Conservation (phyloP, 2,329 filamentous ascomycete genomes). For the Nothopassalora personata region DNA sequence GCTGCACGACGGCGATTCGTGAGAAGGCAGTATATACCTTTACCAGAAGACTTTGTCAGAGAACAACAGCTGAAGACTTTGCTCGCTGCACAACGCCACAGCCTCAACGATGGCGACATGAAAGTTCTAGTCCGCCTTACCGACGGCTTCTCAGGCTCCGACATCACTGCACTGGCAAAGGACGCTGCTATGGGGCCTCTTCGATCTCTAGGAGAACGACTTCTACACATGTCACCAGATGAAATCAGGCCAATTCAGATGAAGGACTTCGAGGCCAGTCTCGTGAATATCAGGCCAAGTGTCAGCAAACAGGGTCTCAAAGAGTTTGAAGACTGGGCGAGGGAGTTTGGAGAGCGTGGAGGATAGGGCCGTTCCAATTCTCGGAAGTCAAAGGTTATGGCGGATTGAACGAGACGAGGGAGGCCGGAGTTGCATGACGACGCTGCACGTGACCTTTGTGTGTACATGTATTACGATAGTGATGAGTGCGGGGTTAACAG, state of each 20-base stretch:
- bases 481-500: neutral
- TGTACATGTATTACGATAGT: neutral
- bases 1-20: slow-evolving; percentile 88
- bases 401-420: neutral
- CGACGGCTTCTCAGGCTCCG: slow-evolving; percentile 93
- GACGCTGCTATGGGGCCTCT: slow-evolving; percentile 97
- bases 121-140: slow-evolving; percentile 69
- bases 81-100: slow-evolving; percentile 81
- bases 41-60: slow-evolving; percentile 80
- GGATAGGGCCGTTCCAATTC: slow-evolving; percentile 46
- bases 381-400: neutral
- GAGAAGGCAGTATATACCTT: slow-evolving; percentile 86
- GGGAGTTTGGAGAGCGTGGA: slow-evolving; percentile 84
- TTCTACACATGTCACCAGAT: slow-evolving; percentile 89
- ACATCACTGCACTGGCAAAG: slow-evolving; percentile 94
- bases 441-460: neutral
- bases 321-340: slow-evolving; percentile 91
- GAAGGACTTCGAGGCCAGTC: slow-evolving; percentile 75
- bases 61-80: slow-evolving; percentile 73
- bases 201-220: slow-evolving; percentile 78
- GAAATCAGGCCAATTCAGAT: slow-evolving; percentile 84
- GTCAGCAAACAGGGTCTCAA: slow-evolving; percentile 80
- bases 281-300: slow-evolving; percentile 80
- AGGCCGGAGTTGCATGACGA: neutral
- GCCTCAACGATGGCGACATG: slow-evolving; percentile 66